Conservation (phyloP, 495 filamentous ascomycete species). For the Choiromyces venosus region DNA sequence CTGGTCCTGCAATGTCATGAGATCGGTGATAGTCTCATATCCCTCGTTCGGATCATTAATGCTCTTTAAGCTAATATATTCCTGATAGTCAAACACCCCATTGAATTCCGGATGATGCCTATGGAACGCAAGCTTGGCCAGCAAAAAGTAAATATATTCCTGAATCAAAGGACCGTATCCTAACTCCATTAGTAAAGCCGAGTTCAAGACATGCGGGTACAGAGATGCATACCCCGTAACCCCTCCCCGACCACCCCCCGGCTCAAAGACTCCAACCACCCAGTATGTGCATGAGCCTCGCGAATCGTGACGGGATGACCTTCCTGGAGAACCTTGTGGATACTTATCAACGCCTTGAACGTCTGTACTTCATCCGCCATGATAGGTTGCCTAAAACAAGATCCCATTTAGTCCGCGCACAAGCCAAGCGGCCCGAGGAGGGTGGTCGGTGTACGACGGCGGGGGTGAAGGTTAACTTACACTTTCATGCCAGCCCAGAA, state of each 20-base stretch:
- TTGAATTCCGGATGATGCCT: constrained; percentile 97
- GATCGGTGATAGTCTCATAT: constrained; percentile 93
- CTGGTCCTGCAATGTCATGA: constrained; percentile 95
- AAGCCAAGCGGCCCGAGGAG: background rate
- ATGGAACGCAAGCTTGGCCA: constrained; percentile 90
- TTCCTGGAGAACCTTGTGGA: constrained; percentile 95
- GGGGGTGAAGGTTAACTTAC: constrained; percentile 49
- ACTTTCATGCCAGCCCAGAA: constrained; percentile 99
- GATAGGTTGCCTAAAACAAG: constrained; percentile 69
- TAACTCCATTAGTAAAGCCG: constrained; percentile 41
- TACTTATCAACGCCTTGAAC: constrained; percentile 85
- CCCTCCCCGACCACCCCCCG: constrained; percentile 80
- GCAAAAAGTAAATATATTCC: constrained; percentile 91
- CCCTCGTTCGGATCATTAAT: constrained; percentile 99
- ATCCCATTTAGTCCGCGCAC: constrained; percentile 9
- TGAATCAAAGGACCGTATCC: constrained; percentile 88
- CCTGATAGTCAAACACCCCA: constrained; percentile 95
- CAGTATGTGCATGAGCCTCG: constrained; percentile 80
- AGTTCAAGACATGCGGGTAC: constrained; percentile 29
- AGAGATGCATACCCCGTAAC: constrained; percentile 57
- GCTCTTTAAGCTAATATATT: constrained; percentile 94
- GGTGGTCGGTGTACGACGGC: background rate
- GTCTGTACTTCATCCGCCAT: constrained; percentile 92
- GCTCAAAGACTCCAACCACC: constrained; percentile 89
- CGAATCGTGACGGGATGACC: constrained; percentile 81